Conservation (phyloP, 1,284 basidiomycete genomes). For the Paramarasmius palmivorus region DNA sequence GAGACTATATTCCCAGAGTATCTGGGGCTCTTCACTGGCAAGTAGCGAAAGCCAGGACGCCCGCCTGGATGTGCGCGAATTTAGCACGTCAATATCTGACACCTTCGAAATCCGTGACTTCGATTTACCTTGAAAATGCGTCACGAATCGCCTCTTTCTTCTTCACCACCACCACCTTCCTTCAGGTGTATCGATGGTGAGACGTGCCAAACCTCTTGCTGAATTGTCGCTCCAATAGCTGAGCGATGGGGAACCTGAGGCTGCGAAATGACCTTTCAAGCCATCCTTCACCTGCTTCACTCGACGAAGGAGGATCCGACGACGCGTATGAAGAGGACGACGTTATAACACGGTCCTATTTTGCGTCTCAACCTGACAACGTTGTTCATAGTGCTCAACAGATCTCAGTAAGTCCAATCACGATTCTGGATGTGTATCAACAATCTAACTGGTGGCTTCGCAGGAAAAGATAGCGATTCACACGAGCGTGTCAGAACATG, state of each 20-base stretch:
- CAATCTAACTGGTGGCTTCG: too few species aligned
- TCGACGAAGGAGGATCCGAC: not conserved
- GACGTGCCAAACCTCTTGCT: too few species aligned
- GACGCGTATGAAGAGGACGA: slow-evolving; percentile 1
- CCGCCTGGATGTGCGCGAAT: not conserved
- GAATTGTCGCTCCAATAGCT: too few species aligned
- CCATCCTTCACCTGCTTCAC: not conserved
- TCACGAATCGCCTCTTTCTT: not conserved
- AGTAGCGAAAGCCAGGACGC: not conserved
- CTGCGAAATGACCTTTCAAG: not conserved
- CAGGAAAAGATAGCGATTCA: too few species aligned
- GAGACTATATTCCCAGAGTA: too few species aligned
- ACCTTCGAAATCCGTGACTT: not conserved
- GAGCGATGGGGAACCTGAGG: slow-evolving; percentile 1
- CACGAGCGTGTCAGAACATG: too few species aligned
- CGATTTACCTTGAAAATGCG: not conserved
- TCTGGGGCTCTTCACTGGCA: too few species aligned
- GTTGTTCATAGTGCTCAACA: slow-evolving; percentile 24
- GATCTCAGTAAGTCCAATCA: slow-evolving; percentile 27
- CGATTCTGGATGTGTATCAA: not conserved
- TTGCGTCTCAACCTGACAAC: not conserved
- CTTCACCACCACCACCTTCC: not conserved
- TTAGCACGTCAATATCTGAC: not conserved
- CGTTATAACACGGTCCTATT: slow-evolving; percentile 1
- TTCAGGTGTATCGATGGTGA: not conserved